These are phyloP conservation scores for Fraxinus pennsylvanica DNA, from an alignment of 257 asterid species.

Conservation along the genomic window DNA sequence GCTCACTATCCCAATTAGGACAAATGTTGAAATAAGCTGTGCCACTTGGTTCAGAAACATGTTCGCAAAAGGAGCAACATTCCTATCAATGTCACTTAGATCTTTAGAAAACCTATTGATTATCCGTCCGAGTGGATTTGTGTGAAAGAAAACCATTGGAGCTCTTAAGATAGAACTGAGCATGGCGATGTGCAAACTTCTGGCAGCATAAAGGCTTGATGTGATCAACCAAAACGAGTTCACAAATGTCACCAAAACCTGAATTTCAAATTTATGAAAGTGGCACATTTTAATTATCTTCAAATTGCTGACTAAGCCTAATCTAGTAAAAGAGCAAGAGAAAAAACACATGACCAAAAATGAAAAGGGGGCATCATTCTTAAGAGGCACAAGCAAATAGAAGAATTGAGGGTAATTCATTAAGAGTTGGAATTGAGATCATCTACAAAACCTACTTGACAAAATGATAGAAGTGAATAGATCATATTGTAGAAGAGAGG, in stretches of 20 bases:
- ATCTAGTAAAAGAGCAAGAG: not conserved
- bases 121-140: slow-evolving; percentile 92
- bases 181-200: slow-evolving; percentile 73
- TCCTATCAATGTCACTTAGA: slow-evolving; percentile 89
- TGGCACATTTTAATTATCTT: not conserved
- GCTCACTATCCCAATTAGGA: slow-evolving; percentile 93
- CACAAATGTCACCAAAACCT: slow-evolving; percentile 72
- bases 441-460: slow-evolving; percentile 60
- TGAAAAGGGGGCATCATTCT: slow-evolving; percentile 8
- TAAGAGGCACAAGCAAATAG: slow-evolving; percentile 8
- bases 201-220: slow-evolving; percentile 90
- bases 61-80: slow-evolving; percentile 73
- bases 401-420: not conserved
- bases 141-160: slow-evolving; percentile 97
- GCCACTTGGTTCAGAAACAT: slow-evolving; percentile 77
- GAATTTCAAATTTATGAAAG: slow-evolving; percentile 29
- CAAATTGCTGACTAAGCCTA: slow-evolving; percentile 15
- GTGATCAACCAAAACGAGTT: slow-evolving; percentile 95
- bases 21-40: slow-evolving; percentile 90
- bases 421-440: slow-evolving; percentile 6
- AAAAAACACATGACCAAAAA: not conserved
- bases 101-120: slow-evolving; percentile 96
- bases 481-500: slow-evolving; percentile 69
- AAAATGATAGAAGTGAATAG: slow-evolving; percentile 65
- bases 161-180: slow-evolving; percentile 82